Evolutionary conservation across 2,329 filamentous ascomycete species (phyloP), one percentile per base, ranked within the genome.

Genomic region (Xylaria sp.): DNA sequence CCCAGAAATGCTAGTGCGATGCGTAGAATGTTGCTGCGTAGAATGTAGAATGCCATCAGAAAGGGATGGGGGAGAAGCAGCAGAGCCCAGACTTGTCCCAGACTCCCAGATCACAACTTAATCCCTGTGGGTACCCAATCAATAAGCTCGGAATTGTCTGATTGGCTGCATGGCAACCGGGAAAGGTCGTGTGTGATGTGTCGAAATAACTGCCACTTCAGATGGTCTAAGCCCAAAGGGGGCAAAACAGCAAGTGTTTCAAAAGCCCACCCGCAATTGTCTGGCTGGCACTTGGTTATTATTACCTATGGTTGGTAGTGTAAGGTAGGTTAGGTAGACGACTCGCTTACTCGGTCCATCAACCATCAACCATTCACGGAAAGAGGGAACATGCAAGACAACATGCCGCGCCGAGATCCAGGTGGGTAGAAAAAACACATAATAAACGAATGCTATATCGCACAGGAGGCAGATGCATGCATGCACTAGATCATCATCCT

Each of bases 311-410:
- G 15, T 46, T 7, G 15, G 41, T 46, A 18, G 15, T 46, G 8
- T 18, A 46, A 15, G 52, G 28, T 28, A 28, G 28, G 28, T 28
- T 39, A 20, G 23, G 25, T 12, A 28, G 31, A 18, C 49, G 31
- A 33, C 52, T 70, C 62, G 68, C 68, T 63, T 69, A 65, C 64
- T 69, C 63, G 57, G 55, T 48, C 46, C 25, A 33, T 54, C 58
- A 33, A 39, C 56, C 55, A 54, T 54, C 54, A 41, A 51, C 59
- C 54, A 66, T 62, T 66, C n/a, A 36, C 12, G 49, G 58, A 49
- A n/a, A 64, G 36, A 63, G 25, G 67, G 64, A 64, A 65, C 70
- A 70, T 68, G 67, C 70, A 72, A 72, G 70, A 72, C 70, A 72
- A 56, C 57, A 65, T 67, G 64, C 57, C 69, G 62, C 60, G 54